phyloP scores from a whole-genome alignment of 441 rosid genomes.

The Populus hybrid region DNA sequence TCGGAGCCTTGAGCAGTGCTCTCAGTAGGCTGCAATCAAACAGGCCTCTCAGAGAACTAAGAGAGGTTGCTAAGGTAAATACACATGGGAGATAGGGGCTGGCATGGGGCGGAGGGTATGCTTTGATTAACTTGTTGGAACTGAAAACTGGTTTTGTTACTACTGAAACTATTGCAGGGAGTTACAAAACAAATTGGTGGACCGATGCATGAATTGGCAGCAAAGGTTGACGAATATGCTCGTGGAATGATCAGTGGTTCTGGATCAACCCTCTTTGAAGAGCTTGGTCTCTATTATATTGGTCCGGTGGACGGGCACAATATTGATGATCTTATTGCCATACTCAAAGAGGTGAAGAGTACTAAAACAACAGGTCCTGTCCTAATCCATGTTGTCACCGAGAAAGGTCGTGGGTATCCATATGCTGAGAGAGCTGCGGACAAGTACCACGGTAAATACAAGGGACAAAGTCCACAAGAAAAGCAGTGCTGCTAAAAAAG shows the following conservation, averaged over 20 bases:
- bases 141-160: background rate
- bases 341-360: conserved; percentile 88
- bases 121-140: background rate
- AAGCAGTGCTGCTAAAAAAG: background rate
- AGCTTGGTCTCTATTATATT: conserved; percentile 86
- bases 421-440: conserved; percentile 94
- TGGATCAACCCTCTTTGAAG: conserved; percentile 90
- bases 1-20: conserved; percentile 95
- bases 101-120: background rate
- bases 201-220: conserved; percentile 84
- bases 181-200: conserved; percentile 89
- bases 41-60: conserved; percentile 82
- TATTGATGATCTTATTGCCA: conserved; percentile 72
- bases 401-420: conserved; percentile 97
- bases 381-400: conserved; percentile 86
- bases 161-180: conserved; percentile 47
- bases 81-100: background rate
- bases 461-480: background rate
- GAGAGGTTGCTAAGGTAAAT: conserved; percentile 93
- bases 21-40: conserved; percentile 87
- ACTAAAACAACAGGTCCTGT: conserved; percentile 88
- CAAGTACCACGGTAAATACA: conserved; percentile 76
- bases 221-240: conserved; percentile 94
- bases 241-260: conserved; percentile 97
- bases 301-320: conserved; percentile 96